Evolutionary conservation across 208 protist species (phyloP), one percentile per base, ranked within the genome.

Genomic region (Trypanosoma congolense): DNA sequence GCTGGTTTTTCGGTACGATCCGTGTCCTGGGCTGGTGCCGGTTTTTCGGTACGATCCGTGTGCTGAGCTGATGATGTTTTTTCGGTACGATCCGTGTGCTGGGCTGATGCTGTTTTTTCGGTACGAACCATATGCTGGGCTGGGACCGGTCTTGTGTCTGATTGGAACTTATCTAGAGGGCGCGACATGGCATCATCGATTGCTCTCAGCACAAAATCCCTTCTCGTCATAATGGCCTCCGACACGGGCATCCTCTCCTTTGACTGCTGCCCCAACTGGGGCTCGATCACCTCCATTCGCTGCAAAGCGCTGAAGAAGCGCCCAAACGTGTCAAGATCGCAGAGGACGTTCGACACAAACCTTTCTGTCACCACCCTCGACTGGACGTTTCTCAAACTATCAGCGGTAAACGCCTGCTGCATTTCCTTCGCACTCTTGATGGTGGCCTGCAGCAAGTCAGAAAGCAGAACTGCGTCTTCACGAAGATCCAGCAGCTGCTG

Each of bases 331-430:
- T 77, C 56, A 45, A 80, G 75, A 67, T 93, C 79, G n/a, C 65
- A 43, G 70, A 86, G 68, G 10, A 87, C 73, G 41, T 75, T 68
- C 64, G 77, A 75, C 0, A 81, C 76, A 73, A 93, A 93, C 12
- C 21, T 6, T 26, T 63, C 48, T 24, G 57, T 14, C n/a, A 25
- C 44, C 36, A 24, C 18, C n/a, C 41, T 51, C 31, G 46, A 21
- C 14, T 51, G 2, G 9, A 3, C 6, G 30, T 21, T 6, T 1
- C 42, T 41, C 21, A 65, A 24, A 14, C 26, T 29, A 18, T n/a
- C 28, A 14, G 30, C n/a, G 25, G 28, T n/a, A 6, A 70, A 22
- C 24, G 43, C 38, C 41, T 58, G 51, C 18, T 77, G 52, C 4
- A 86, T 57, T 1, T 61, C 60, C 62, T 88, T 82, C 14, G 80